phyloP scores from a whole-genome alignment of 495 filamentous ascomycete genomes.

The Paragyromitra xinjiangensis region DNA sequence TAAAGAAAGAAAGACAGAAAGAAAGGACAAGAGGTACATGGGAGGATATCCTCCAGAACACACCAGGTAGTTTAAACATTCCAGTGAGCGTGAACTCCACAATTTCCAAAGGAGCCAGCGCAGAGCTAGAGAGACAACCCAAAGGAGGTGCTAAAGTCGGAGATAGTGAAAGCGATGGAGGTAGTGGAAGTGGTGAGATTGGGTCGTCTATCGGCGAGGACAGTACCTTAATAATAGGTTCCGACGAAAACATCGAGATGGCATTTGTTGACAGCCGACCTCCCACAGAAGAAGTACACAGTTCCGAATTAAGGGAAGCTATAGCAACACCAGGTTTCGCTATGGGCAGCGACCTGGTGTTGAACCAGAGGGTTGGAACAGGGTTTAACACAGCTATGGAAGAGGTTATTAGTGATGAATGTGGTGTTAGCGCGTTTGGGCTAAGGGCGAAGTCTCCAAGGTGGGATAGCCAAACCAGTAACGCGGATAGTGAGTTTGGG shows the following conservation, averaged over 20 bases:
- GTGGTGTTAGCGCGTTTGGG: constrained; percentile 34
- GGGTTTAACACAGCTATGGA: neutral
- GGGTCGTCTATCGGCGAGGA: constrained; percentile 31
- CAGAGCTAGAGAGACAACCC: constrained; percentile 6
- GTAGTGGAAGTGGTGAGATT: neutral
- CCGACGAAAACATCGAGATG: neutral
- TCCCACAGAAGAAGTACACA: neutral
- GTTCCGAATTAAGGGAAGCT: neutral
- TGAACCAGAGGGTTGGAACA: neutral
- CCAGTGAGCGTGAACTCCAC: neutral
- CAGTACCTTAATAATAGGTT: constrained; percentile 23
- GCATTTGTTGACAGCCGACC: neutral
- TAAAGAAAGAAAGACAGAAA: neutral
- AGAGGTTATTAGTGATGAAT: constrained; percentile 11
- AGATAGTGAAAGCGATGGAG: neutral
- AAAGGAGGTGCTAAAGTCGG: neutral
- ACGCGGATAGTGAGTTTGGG: constrained; percentile 20
- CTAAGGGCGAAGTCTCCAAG: constrained; percentile 18
- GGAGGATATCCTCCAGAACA: neutral
- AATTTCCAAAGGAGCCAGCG: neutral
- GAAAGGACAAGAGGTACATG: neutral
- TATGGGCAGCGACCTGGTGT: constrained; percentile 20
- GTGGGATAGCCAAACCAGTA: constrained; percentile 43
- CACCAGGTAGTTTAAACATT: neutral
- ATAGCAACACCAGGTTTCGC: neutral